Base-by-base conservation (phyloP, 306 rosid genomes). In the Oxytropis ochrocephala region DNA sequence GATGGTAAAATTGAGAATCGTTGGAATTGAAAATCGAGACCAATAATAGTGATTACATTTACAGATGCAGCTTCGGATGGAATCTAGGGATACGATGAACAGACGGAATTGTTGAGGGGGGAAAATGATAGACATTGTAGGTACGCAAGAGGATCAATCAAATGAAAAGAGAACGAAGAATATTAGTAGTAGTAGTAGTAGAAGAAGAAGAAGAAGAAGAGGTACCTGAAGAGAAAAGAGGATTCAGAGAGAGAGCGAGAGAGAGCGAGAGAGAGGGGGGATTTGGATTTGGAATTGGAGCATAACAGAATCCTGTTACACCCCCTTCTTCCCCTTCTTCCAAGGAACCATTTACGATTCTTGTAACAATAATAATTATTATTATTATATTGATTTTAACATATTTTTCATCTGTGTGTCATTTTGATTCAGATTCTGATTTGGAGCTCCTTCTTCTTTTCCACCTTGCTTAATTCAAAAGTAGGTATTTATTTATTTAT, bases 291-390 rank as follows among this genome's bases (percentile, higher is more conserved):
- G 56, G 67, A 36, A 67, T 56, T 8, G 79, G 8, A 67, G 68
- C 62, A 46, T 36, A 46, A 75, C 69, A 46, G 69, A 75, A 67
- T 49, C 41, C n/a, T 27, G 74, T 55, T 74, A 49, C 79, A 65
- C 55, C 41, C 72, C 72, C 58, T 59, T 41, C 64, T 16, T 57
- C 43, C 35, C 17, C 63, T 60, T 49, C 65, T 21, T 65, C 18
- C 33, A 65, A 66, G 43, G 14, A 55, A 56, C 7, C 73, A 16
- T 38, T 6, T 8, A 14, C 41, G 16, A 68, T 50, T 61, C 11
- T 7, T 44, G 35, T 18, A 21, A 32, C 12, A 39, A 38, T 9
- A 3, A 61, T 11, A 4, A 16, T 9, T 1, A 38, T 9, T 35
- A 19, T 21, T 16, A 32, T 41, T 8, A 18, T 42, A n/a, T 3